A percentile compares a stretch with the other conserved stretches of the same genome.
Conservation (phyloP, 495 filamentous ascomycete genomes). For the Glonium stellatum region DNA sequence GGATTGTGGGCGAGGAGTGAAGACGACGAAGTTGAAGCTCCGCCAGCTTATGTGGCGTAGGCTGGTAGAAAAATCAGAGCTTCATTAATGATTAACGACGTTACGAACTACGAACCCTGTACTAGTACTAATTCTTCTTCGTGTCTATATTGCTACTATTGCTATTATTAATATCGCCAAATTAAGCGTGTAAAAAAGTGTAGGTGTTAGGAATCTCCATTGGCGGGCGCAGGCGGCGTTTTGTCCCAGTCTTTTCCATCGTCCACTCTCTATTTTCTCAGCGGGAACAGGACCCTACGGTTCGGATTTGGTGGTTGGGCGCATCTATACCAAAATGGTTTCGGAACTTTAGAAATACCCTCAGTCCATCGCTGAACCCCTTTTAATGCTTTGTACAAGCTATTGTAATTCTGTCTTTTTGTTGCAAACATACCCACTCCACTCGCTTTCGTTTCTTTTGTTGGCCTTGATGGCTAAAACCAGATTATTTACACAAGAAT, state of each 20-base stretch:
- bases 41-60: constrained; percentile 28
- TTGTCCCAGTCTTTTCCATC: too few species aligned
- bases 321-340: not conserved
- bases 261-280: not conserved
- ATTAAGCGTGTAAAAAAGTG: too few species aligned
- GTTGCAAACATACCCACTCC: too few species aligned
- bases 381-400: not conserved
- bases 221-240: too few species aligned
- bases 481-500: too few species aligned
- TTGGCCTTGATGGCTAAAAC: too few species aligned
- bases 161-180: too few species aligned
- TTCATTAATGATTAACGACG: not conserved
- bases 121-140: too few species aligned
- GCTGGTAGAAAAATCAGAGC: not conserved
- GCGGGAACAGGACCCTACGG: not conserved
- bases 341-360: not conserved
- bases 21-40: constrained; percentile 20
- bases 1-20: constrained; percentile 9
- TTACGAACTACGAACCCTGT: not conserved
- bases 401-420: too few species aligned
- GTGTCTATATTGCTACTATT: too few species aligned
- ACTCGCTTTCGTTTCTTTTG: too few species aligned
- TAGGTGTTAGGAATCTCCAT: too few species aligned
- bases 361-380: not conserved
- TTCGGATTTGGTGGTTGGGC: not conserved